Base-by-base conservation (phyloP, 75 land plant species). In the Ceratopteris richardii region DNA sequence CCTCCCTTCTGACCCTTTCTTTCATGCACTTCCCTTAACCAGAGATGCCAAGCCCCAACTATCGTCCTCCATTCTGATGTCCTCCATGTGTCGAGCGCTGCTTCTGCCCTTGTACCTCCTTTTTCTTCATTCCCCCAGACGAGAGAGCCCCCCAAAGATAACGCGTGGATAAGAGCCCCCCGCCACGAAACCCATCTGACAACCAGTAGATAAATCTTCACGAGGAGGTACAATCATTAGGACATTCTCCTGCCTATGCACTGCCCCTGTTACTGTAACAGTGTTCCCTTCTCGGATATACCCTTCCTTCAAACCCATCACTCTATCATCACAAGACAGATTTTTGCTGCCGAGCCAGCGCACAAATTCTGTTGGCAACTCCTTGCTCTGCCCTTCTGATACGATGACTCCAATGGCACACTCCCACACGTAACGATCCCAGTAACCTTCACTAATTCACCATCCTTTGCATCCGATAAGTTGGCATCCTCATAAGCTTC, bases 381-480 rank as follows among this genome's bases (percentile, higher is more conserved):
- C 60, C 30, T 51, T 64, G 54, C 46, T 64, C 27, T 26, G 14
- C 13, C 39, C 19, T 61, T 78, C 53, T 88, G 93, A 57, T 67
- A 88, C 10, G 93, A 81, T 39, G 89, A 75, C 51, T 88, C 93
- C 4, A 88, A 64, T 20, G 88, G 82, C 57, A 81, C 68, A 60
- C 77, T 82, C 30, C 93, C 89, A 63, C 93, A 88, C 22, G 88
- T 88, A 20, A 88, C 93, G 47, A 88, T 82, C 86, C 91, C 91
- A 40, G 87, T 74, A n/a, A 84, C 76, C 56, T 84, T 84, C 57
- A 84, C 85, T 36, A 57, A 75, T 59, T 84, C 78, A n/a, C 88
- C 88, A 66, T 81, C 64, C 42, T 66, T 82, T 19, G 88, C 88
- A 55, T 60, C 71, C 26, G 80, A 59, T 2, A 84, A 77, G n/a